Base-by-base conservation (phyloP, 495 filamentous ascomycete species). In the Hypoxylon cercidicola region DNA sequence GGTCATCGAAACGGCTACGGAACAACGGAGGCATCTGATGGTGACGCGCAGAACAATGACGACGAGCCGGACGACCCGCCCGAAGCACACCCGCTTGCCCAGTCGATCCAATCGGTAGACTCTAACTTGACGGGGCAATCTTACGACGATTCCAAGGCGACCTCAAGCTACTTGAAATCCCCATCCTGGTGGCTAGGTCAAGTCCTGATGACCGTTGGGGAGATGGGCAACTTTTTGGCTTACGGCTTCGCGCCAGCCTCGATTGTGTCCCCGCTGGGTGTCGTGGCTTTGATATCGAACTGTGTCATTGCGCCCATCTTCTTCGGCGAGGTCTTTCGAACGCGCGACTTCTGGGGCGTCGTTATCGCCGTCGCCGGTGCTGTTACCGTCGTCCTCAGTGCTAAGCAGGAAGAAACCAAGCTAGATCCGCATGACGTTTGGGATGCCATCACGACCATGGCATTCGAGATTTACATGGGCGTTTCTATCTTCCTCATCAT, bases 241-340 rank as follows among this genome's bases (percentile, higher is more conserved):
- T 99, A 99, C 73, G 95, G 95, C 10, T 99, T 99, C 73, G 95
- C 95, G n/a, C 93, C 95, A 15, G 95, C 95, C 2, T 97, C 94
- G 11, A 97, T 99, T 61, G 95, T 99, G n/a, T 95, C 91, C 13
- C 95, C 95, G 1, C 80, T 99, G 12, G 95, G 95, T 9, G 95
- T 99, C 18, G 95, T 98, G 0, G 95, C 95, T 2, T 78, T 99
- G 58, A 87, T 99, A 20, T 96, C 93, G 45, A 99, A 99, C 75
- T 98, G 95, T 72, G 84, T 98, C 46, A 96, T 99, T 74, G 95
- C 95, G 7, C 95, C 95, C 23, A 86, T 93, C 68, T 82, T 99
- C 78, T 85, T 99, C 63, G 94, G 96, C 66, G 95, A 99, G 75
- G 78, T 81, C 44, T 96, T 98, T 66, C 88, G 95, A 20, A 79